Evolutionary conservation across 108 stramenopile genomes (phyloP), one percentile per base, ranked within the genome.

Genomic region (Pseudonitzschia multiseries): DNA sequence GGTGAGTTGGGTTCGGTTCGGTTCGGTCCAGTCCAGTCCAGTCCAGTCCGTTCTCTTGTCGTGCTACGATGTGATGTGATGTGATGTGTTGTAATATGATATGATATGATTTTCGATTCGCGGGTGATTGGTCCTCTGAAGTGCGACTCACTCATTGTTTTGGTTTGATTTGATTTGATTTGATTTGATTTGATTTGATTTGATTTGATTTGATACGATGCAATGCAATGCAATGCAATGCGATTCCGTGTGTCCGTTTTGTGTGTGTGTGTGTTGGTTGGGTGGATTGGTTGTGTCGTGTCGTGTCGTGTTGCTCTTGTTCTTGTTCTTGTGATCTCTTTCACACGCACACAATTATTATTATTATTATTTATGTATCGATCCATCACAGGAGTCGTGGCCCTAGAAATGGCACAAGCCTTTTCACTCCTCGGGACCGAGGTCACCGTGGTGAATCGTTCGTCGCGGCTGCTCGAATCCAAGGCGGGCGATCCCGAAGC

Each of bases 341-440:
- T n/a, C n/a, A n/a, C n/a, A n/a, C n/a, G n/a, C n/a, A n/a, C n/a
- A n/a, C n/a, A n/a, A n/a, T n/a, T n/a, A n/a, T n/a, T n/a, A n/a
- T n/a, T n/a, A 36, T 51, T n/a, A 8, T 51, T 51, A 8, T n/a
- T 17, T 51, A 9, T 9, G 2, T 51, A 3, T 51, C n/a, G 10
- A 8, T 10, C 50, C 8, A 51, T n/a, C 26, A 36, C 18, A 62
- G 61, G 61, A 62, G 93, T 97, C 32, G 89, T 98, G 67, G 98
- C 96, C 0, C 60, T 97, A 61, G 98, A 98, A 82, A 93, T 98
- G 94, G 96, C 98, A n/a, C 98, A 98, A 81, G 71, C 84, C 24
- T 93, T 97, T 89, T 86, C 95, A n/a, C 74, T 88, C 6, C 93
- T 98, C 72, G 98, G 98, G 41, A 83, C 84, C 10, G 29, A 94